Conservation (phyloP, 2,329 filamentous ascomycete genomes). For the Penicillium palitans region DNA sequence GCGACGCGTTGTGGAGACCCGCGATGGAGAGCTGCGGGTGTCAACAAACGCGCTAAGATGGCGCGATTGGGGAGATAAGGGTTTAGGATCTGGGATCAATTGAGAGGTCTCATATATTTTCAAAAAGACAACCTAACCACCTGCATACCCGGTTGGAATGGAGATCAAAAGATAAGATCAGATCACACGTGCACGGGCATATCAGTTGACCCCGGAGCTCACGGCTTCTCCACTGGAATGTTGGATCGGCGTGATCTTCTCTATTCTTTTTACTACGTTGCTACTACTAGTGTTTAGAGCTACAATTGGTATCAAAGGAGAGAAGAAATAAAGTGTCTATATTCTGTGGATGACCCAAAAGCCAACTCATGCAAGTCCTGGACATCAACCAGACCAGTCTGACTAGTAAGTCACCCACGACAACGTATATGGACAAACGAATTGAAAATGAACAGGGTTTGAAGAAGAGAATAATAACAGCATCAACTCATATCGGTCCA, state of each 20-base stretch:
- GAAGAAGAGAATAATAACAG: constrained; percentile 26
- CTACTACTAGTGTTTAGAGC: no score
- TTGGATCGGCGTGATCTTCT: constrained; percentile 23
- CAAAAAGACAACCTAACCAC: neutral
- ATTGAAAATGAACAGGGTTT: constrained; percentile 22
- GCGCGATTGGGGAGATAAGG: constrained; percentile 6
- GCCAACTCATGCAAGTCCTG: neutral
- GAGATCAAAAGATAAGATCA: constrained; percentile 25
- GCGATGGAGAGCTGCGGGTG: constrained; percentile 9
- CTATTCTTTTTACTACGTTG: constrained; percentile 7
- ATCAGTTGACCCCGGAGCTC: constrained; percentile 22
- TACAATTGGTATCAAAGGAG: neutral
- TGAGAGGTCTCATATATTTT: neutral
- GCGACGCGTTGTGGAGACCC: constrained; percentile 29
- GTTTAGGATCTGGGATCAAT: neutral
- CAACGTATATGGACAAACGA: constrained; percentile 26
- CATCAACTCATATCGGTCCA: constrained; percentile 37
- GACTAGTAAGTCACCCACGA: constrained; percentile 7
- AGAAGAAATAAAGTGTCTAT: constrained; percentile 11
- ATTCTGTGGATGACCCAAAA: constrained; percentile 9
- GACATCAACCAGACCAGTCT: constrained; percentile 1
- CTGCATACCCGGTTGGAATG: neutral
- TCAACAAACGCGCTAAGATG: constrained; percentile 23
- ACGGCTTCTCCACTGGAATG: constrained; percentile 23
- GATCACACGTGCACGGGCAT: constrained; percentile 26